These are phyloP conservation scores for Talaromyces nanjingensis DNA, from an alignment of 495 filamentous ascomycete genomes.

Conservation along the genomic window DNA sequence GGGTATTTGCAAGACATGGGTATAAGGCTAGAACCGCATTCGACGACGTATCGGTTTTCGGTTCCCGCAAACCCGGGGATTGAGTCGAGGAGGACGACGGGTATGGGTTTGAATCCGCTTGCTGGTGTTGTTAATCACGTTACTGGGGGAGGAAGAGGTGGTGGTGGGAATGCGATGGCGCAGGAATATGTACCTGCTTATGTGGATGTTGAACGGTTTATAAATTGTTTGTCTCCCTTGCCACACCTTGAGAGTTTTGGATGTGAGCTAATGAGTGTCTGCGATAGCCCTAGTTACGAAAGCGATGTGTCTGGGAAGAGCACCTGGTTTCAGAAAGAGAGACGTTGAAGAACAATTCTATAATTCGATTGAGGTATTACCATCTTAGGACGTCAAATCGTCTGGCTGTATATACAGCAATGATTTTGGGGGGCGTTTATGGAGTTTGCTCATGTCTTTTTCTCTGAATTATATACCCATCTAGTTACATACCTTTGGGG, in stretches of 20 bases:
- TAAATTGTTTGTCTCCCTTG: neutral
- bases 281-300: neutral
- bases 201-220: neutral
- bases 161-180: neutral
- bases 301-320: constrained; percentile 6
- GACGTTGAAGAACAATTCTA: constrained; percentile 17
- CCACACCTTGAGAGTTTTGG: neutral
- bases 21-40: neutral
- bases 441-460: no score
- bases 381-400: neutral
- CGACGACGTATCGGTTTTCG: neutral
- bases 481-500: no score
- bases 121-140: neutral
- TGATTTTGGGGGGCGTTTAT: no score
- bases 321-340: neutral
- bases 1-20: constrained; percentile 7
- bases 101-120: neutral
- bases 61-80: neutral
- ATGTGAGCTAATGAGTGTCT: neutral
- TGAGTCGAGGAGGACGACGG: neutral
- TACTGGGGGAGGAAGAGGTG: no score
- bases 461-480: no score
- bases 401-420: no score
- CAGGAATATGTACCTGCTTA: neutral
- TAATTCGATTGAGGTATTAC: constrained; percentile 5